A percentile compares a stretch with the other conserved stretches of the same genome.
These are phyloP conservation scores for Solanum commersonii DNA, from an alignment of 257 asterid species.

Conservation along the genomic window DNA sequence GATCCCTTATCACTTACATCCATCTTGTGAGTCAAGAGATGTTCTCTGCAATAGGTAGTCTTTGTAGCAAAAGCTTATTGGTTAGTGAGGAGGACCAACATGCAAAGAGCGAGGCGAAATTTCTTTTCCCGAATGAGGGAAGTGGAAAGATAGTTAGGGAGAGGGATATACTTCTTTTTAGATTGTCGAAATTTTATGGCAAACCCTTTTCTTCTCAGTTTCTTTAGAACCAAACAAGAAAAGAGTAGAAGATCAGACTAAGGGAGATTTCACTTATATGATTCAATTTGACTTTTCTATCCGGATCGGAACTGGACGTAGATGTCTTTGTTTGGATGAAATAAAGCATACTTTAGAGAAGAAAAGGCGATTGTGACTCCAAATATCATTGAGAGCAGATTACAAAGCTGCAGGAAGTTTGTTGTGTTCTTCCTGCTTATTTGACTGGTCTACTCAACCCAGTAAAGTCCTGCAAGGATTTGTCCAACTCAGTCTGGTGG, in stretches of 20 bases:
- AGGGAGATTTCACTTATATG: too few relatives aligned
- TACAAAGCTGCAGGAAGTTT: background rate
- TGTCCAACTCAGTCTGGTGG: constrained; percentile 40
- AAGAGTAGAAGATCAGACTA: background rate
- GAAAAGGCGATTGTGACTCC: constrained; percentile 74
- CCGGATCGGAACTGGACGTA: too few relatives aligned
- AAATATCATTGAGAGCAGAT: constrained; percentile 42
- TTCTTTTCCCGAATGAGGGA: too few relatives aligned
- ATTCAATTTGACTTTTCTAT: too few relatives aligned
- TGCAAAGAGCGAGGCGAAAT: too few relatives aligned
- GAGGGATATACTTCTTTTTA: background rate
- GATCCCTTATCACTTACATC: too few relatives aligned
- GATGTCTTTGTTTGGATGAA: constrained; percentile 19
- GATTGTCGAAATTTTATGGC: background rate
- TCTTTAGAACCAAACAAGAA: background rate
- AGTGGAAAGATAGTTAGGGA: too few relatives aligned
- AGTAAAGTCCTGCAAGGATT: constrained; percentile 62
- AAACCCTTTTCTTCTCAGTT: background rate
- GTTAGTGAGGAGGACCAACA: too few relatives aligned
- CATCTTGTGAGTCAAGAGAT: too few relatives aligned
- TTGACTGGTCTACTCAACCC: constrained; percentile 80
- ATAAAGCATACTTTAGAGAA: constrained; percentile 81
- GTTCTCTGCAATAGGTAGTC: too few relatives aligned
- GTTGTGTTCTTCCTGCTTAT: constrained; percentile 5
- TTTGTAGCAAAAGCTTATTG: too few relatives aligned